phyloP scores from a whole-genome alignment of 441 rosid genomes.

The Gossypium schwendimanii region DNA sequence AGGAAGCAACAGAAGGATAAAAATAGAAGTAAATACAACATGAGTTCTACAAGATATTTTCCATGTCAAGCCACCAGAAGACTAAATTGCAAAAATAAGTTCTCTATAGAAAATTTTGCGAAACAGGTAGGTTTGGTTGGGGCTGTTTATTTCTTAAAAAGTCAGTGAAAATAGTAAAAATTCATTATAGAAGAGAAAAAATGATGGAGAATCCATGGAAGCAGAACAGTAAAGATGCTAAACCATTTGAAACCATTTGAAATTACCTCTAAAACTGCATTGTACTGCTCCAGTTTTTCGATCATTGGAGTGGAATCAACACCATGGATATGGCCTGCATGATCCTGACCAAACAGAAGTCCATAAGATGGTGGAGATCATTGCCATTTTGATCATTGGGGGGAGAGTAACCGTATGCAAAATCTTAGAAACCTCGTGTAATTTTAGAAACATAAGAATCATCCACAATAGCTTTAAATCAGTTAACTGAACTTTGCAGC shows the following conservation, averaged over 20 bases:
- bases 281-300: constrained; percentile 85
- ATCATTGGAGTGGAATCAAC: constrained; percentile 83
- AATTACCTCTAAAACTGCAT: constrained; percentile 66
- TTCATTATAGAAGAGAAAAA: background rate
- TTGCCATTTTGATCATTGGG: no score
- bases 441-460: background rate
- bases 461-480: background rate
- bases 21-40: constrained; percentile 5
- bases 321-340: constrained; percentile 92
- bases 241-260: constrained; percentile 14
- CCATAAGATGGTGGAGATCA: background rate
- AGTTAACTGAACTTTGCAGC: background rate
- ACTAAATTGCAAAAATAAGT: background rate
- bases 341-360: constrained; percentile 55
- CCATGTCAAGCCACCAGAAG: constrained; percentile 10
- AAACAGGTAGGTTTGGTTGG: background rate
- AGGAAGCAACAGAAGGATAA: background rate
- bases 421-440: background rate
- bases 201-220: constrained; percentile 10
- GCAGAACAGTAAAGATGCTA: constrained; percentile 8
- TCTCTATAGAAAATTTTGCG: background rate
- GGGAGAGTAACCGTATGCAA: background rate
- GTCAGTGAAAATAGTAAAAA: background rate
- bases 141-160: background rate
- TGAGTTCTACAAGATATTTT: constrained; percentile 3